Conservation (phyloP, 192 early-diverging fungal genomes). For the Umbelopsis ramanniana region DNA sequence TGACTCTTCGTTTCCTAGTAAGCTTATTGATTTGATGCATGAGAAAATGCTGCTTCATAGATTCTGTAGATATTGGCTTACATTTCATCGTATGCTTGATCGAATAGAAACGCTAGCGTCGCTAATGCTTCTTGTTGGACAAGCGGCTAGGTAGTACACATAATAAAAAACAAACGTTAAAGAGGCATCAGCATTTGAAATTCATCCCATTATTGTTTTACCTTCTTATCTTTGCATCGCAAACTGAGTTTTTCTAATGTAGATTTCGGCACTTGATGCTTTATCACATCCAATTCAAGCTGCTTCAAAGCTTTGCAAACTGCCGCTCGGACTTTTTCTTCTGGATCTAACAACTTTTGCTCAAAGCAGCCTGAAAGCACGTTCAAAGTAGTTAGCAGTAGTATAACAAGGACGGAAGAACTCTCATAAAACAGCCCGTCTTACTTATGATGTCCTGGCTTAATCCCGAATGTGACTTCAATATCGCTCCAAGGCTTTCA, state of each 20-base stretch:
- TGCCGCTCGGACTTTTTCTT: constrained; percentile 87
- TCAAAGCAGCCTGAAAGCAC: constrained; percentile 55
- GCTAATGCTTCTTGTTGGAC: constrained; percentile 82
- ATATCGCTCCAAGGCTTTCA: constrained; percentile 63
- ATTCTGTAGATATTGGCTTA: constrained; percentile 42
- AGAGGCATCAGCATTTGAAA: not conserved
- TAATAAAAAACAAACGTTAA: not conserved
- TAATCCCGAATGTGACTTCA: constrained; percentile 73
- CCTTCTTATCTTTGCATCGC: constrained; percentile 90
- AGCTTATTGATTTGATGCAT: not conserved
- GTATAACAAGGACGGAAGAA: no score
- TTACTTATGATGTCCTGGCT: constrained; percentile 73
- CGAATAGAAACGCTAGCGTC: constrained; percentile 72
- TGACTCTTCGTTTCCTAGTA: not conserved
- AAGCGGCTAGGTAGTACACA: constrained; percentile 31
- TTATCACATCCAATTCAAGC: constrained; percentile 64
- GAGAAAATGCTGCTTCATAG: not conserved
- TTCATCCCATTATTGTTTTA: constrained; percentile 26
- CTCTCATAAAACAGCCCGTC: not conserved
- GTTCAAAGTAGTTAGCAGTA: not conserved
- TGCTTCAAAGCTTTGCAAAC: constrained; percentile 70
- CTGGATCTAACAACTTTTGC: constrained; percentile 83
- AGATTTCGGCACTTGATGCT: constrained; percentile 59
- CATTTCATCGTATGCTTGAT: constrained; percentile 73
- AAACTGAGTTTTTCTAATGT: constrained; percentile 66